Conservation (phyloP, 2,329 filamentous ascomycete species). For the Sclerotiophoma versabilis region DNA sequence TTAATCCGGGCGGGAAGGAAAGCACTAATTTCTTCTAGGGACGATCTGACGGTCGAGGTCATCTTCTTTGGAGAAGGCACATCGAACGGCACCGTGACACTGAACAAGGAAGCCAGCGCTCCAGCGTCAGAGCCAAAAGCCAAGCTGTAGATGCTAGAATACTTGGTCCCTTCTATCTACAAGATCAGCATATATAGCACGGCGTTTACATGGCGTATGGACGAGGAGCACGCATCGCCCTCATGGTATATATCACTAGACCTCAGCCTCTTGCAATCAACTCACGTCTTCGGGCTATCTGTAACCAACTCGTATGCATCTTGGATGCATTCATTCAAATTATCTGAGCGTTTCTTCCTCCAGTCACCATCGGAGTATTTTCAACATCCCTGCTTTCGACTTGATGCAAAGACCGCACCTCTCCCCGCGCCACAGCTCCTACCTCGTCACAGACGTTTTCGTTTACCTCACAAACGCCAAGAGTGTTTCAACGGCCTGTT, state of each 20-base stretch:
- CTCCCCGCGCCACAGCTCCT: background rate
- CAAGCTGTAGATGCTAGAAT: slow-evolving; percentile 53
- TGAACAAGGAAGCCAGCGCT: slow-evolving; percentile 88
- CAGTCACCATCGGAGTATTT: background rate
- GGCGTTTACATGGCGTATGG: slow-evolving; percentile 15
- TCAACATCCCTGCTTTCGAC: background rate
- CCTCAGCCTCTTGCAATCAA: background rate
- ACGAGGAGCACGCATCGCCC: background rate
- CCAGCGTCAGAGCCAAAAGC: slow-evolving; percentile 56
- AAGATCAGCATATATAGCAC: slow-evolving; percentile 6
- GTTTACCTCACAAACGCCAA: background rate
- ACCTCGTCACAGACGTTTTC: background rate
- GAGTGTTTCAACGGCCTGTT: slow-evolving; percentile 12
- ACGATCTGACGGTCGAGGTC: slow-evolving; percentile 96
- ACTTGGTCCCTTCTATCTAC: background rate
- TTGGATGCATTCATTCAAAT: background rate
- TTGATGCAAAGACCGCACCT: background rate
- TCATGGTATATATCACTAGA: slow-evolving; percentile 8
- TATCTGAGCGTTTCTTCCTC: background rate
- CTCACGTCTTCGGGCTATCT: background rate
- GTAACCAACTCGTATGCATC: background rate
- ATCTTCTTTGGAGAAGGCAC: slow-evolving; percentile 93
- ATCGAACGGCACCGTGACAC: slow-evolving; percentile 76
- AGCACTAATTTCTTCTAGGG: slow-evolving; percentile 59
- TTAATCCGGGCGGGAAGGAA: background rate